Conservation (phyloP, 176 grass and related monocot species). For the Tillandsia fasciculata region DNA sequence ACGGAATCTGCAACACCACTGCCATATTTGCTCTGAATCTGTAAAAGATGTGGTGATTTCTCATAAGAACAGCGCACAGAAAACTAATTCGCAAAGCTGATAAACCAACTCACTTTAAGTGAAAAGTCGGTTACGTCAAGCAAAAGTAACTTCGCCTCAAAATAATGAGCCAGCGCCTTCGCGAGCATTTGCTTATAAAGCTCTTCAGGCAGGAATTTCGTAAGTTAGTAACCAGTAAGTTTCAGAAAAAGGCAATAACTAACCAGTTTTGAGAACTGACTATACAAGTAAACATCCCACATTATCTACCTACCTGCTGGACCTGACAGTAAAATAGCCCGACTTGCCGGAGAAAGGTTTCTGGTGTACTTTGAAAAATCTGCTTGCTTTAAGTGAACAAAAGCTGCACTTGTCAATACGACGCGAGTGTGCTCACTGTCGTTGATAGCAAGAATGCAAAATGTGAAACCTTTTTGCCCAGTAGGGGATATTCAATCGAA, state of each 20-base stretch:
- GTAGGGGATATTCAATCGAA: not conserved
- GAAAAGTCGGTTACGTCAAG: slow-evolving; percentile 86
- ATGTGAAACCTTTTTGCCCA: not conserved
- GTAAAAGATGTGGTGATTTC: slow-evolving; percentile 17
- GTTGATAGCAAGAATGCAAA: slow-evolving; percentile 6
- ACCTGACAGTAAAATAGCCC: slow-evolving; percentile 73
- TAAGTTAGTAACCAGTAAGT: slow-evolving; percentile 19
- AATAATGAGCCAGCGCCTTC: slow-evolving; percentile 79
- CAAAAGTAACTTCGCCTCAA: slow-evolving; percentile 72
- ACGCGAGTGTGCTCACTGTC: slow-evolving; percentile 78
- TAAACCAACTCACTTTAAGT: slow-evolving; percentile 58
- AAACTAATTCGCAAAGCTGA: not conserved
- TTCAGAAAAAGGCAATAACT: not conserved
- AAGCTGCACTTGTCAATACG: slow-evolving; percentile 81
- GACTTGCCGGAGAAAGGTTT: slow-evolving; percentile 87
- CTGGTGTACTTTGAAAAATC: slow-evolving; percentile 74
- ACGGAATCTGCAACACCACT: slow-evolving; percentile 41
- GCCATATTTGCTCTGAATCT: slow-evolving; percentile 78
- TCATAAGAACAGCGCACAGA: not conserved
- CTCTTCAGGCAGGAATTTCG: slow-evolving; percentile 44
- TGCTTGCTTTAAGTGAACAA: slow-evolving; percentile 92
- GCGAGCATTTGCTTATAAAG: slow-evolving; percentile 98
- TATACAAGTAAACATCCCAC: not conserved
- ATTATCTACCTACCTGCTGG: slow-evolving; percentile 57
- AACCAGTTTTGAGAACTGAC: too few species aligned